These are phyloP conservation scores for Fraxinus sp. DNA, from an alignment of 305 asterid species.

Conservation along the genomic window DNA sequence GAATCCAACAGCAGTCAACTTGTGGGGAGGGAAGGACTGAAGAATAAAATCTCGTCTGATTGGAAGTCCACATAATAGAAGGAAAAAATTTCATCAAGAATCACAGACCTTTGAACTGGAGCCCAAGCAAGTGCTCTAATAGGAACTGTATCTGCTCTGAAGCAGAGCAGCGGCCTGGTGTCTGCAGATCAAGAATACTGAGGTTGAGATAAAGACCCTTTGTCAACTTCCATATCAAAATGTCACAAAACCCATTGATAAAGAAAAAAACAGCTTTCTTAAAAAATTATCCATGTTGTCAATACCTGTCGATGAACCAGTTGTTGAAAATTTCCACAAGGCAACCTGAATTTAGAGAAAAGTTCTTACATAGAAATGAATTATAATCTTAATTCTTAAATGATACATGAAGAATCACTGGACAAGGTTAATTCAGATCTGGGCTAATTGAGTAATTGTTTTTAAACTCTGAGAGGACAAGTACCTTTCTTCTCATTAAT, in stretches of 20 bases:
- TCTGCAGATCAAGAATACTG: constrained; percentile 45
- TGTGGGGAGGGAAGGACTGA: constrained; percentile 2
- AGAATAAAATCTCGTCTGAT: background rate
- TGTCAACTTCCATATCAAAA: constrained; percentile 12
- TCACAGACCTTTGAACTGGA: constrained; percentile 63
- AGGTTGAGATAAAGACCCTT: constrained; percentile 2
- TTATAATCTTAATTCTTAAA: background rate
- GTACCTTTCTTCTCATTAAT: no score
- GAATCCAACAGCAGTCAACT: constrained; percentile 5
- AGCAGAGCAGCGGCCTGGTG: constrained; percentile 77
- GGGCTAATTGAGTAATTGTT: no score
- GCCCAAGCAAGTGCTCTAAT: constrained; percentile 86
- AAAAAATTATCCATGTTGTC: constrained; percentile 15
- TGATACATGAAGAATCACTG: constrained; percentile 5
- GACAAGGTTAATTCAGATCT: no score
- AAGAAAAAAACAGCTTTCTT: constrained; percentile 11
- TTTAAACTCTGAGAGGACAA: no score
- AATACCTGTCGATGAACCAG: constrained; percentile 67
- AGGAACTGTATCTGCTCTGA: constrained; percentile 82
- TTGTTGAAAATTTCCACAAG: constrained; percentile 70
- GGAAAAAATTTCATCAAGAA: constrained; percentile 21
- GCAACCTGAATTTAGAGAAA: constrained; percentile 66
- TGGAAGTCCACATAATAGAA: background rate
- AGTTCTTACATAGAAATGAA: background rate
- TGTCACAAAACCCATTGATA: constrained; percentile 7